Percentiles rank a stretch among this genome's conserved stretches.
These are phyloP conservation scores for Multifurca ochricompacta DNA, from an alignment of 768 basidiomycete genomes.

Conservation along the genomic window DNA sequence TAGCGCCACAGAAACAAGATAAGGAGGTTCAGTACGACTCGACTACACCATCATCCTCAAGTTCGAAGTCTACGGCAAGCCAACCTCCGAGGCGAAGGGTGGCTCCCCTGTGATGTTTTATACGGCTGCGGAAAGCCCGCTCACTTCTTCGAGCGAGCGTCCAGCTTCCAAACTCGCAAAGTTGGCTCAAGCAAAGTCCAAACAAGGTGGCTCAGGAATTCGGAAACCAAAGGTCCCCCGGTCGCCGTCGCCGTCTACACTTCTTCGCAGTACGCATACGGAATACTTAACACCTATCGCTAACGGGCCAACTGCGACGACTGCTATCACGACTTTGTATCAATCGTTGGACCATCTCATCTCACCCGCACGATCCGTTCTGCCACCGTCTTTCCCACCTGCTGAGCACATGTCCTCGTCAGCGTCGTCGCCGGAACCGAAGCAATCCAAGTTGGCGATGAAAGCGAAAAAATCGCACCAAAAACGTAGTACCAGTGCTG, in stretches of 20 bases:
- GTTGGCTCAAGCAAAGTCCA: constrained; percentile 56
- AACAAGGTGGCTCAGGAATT: constrained; percentile 24
- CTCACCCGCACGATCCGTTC: constrained; percentile 20
- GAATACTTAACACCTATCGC: constrained; percentile 72
- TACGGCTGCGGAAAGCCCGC: constrained; percentile 1
- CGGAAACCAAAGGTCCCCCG: constrained; percentile 23
- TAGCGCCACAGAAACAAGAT: constrained; percentile 1
- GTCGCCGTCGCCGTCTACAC: constrained; percentile 21
- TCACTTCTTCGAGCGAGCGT: constrained; percentile 21
- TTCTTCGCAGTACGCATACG: constrained; percentile 44
- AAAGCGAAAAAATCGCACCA: constrained; percentile 58
- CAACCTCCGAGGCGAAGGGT: constrained; percentile 5
- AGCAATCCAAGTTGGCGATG: constrained; percentile 67
- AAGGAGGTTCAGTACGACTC: constrained; percentile 14
- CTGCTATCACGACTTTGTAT: constrained; percentile 77
- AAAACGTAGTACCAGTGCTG: constrained; percentile 33
- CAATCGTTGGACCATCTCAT: constrained; percentile 61
- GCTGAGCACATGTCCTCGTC: constrained; percentile 6
- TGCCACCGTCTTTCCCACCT: constrained; percentile 24
- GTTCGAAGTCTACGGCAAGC: constrained; percentile 16
- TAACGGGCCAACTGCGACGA: constrained; percentile 77
- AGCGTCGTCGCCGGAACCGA: constrained; percentile 30
- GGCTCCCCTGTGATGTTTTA: not conserved
- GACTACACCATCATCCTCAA: constrained; percentile 9
- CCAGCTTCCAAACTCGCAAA: constrained; percentile 62